These are phyloP conservation scores for Chlorella sp. DNA, from an alignment of 139 green algal species.

Conservation along the genomic window DNA sequence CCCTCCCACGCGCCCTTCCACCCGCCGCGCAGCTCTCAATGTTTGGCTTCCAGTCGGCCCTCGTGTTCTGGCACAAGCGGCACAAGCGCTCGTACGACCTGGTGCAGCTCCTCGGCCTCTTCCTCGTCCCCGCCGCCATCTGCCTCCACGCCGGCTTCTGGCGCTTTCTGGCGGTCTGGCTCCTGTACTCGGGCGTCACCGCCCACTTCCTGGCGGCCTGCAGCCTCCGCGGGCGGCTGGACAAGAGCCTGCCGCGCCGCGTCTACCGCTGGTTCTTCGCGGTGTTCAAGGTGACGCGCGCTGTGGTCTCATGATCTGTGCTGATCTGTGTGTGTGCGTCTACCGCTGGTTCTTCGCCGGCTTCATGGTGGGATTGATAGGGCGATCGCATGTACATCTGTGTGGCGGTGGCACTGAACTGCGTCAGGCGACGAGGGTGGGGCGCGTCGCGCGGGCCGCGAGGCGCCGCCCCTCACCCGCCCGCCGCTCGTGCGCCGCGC, in stretches of 20 bases:
- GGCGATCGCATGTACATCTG: no score
- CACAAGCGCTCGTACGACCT: conserved; percentile 80
- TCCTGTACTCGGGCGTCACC: conserved; percentile 64
- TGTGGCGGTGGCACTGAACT: no score
- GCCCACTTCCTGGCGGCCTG: conserved; percentile 67
- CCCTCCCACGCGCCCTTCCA: background rate
- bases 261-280: no score
- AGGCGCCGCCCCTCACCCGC: no score
- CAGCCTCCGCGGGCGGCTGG: conserved; percentile 45
- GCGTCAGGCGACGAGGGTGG: no score
- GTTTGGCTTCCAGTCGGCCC: conserved; percentile 59
- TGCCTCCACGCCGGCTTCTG: conserved; percentile 65
- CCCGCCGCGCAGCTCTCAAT: conserved; percentile 32
- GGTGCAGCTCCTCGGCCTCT: conserved; percentile 82
- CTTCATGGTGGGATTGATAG: no score
- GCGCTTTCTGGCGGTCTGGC: conserved; percentile 76
- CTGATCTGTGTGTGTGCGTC: no score
- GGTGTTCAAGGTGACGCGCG: no score
- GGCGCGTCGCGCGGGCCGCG: no score
- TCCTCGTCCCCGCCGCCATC: conserved; percentile 81
- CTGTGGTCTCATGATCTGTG: no score
- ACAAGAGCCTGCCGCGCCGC: conserved; percentile 67
- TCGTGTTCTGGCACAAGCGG: conserved; percentile 78
- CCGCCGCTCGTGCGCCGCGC: no score
- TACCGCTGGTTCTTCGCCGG: no score